Conservation (phyloP, 257 asterid species). For the Solanum ossicruentum region DNA sequence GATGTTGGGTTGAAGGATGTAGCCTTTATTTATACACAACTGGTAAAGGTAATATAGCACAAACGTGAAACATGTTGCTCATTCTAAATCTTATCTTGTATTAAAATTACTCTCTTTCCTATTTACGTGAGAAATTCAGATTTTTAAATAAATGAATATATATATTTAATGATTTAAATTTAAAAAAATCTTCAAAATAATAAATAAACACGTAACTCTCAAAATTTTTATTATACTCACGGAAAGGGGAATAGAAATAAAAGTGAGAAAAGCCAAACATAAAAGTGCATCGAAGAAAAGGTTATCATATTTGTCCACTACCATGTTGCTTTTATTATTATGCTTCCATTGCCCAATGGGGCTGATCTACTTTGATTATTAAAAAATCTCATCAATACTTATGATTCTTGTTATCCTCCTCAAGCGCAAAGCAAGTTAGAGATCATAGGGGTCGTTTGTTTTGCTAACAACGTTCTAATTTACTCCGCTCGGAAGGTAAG, state of each 20-base stretch:
- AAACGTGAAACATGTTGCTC: background rate
- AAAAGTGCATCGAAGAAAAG: background rate
- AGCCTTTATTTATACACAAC: background rate
- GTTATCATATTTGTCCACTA: background rate
- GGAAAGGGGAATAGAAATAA: background rate
- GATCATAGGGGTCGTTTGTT: too few species aligned
- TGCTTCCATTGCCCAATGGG: too few species aligned
- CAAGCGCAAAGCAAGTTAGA: too few species aligned
- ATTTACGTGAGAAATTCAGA: background rate
- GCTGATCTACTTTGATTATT: too few species aligned
- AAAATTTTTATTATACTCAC: background rate
- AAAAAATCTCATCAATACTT: too few species aligned
- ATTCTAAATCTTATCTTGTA: background rate
- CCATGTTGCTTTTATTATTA: background rate
- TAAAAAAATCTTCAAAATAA: too few species aligned
- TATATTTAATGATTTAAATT: too few species aligned
- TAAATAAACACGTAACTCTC: too few species aligned
- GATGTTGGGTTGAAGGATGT: background rate
- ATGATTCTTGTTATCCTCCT: too few species aligned
- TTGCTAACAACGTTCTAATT: too few species aligned
- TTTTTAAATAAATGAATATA: too few species aligned
- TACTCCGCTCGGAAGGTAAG: too few species aligned
- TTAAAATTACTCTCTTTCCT: background rate
- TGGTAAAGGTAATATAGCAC: background rate
- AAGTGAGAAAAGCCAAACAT: background rate